Base-by-base conservation (phyloP, 1,139 yeast species). In the Candida tetrigidarum region DNA sequence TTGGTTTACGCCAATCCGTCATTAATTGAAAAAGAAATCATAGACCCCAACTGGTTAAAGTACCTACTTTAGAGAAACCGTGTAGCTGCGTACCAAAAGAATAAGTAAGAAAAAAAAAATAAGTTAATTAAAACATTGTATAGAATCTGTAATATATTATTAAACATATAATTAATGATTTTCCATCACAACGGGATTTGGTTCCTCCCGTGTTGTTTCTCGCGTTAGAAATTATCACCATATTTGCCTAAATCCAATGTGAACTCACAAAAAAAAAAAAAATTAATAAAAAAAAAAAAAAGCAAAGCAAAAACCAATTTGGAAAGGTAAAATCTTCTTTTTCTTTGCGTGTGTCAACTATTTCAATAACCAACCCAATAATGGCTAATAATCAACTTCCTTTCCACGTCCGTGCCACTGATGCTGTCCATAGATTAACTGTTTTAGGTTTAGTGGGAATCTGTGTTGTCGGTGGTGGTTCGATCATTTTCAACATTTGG, bases 401-500 rank as follows among this genome's bases (percentile, higher is more conserved):
- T 43, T 63, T 70, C 40, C 60, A 67, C 44, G 80, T 73, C 30
- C 75, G 79, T 61, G 83, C 82, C 11, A 86, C 96, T 12, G 97
- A 90, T 66, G 82, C 86, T 42, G 79, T 83, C 29, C 97, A 90
- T 67, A 87, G 97, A 71, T 66, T 87, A 48, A 82, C 95, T 0
- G 96, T 90, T 25, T 69, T 89, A 36, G 80, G 90, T 4, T 74
- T 89, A 38, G 83, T 88, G 35, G 96, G 96, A 12, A 66, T 74
- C 53, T 69, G 73, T 54, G 67, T 69, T 42, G 66, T 71, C 44
- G 79, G 78, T 14, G 45, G 80, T 12, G 86, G 84, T 33, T 84
- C 87, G 52, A 74, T 85, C 40, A 68, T 76, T 12, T 83, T 79
- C 67, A 84, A 84, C 44, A 63, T 86, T 49, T 86, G 80, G 65